phyloP scores from a whole-genome alignment of 169 alveolate species.

The Plasmodium reichenowi region DNA sequence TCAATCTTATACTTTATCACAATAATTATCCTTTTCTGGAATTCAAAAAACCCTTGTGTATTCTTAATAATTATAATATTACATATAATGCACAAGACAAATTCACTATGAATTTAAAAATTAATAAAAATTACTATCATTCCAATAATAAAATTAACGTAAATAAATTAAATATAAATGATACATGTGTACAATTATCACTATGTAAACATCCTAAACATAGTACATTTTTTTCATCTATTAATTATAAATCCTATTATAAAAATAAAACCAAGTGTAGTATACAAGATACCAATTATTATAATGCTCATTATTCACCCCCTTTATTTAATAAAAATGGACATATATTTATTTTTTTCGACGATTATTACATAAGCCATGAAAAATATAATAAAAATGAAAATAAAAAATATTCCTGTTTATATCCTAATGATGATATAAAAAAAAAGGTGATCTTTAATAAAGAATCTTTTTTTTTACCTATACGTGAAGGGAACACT shows the following conservation, averaged over 20 bases:
- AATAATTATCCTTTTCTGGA: conserved; percentile 42
- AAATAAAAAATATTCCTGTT: background rate
- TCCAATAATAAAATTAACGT: background rate
- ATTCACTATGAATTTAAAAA: conserved; percentile 19
- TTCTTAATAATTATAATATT: conserved; percentile 13
- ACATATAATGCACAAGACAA: conserved; percentile 47
- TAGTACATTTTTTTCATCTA: conserved; percentile 16
- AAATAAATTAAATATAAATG: background rate
- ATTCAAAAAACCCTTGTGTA: background rate
- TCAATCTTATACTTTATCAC: conserved; percentile 42
- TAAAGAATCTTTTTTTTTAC: conserved; percentile 9
- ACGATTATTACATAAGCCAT: conserved; percentile 4
- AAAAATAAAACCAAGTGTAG: conserved; percentile 17
- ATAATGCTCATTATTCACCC: conserved; percentile 32
- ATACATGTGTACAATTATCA: conserved; percentile 40
- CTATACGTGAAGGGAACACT: background rate
- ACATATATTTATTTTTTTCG: conserved; percentile 26
- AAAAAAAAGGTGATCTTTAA: background rate
- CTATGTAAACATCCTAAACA: conserved; percentile 54
- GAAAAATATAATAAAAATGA: background rate
- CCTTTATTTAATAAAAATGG: conserved; percentile 32
- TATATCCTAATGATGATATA: background rate
- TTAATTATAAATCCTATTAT: conserved; percentile 26
- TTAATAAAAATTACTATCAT: background rate
- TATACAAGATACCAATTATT: conserved; percentile 2